Percentiles rank a stretch among this genome's conserved stretches.
Evolutionary conservation across 2,329 filamentous ascomycete genomes (phyloP).

Genomic region (Diplodia sapinea): DNA sequence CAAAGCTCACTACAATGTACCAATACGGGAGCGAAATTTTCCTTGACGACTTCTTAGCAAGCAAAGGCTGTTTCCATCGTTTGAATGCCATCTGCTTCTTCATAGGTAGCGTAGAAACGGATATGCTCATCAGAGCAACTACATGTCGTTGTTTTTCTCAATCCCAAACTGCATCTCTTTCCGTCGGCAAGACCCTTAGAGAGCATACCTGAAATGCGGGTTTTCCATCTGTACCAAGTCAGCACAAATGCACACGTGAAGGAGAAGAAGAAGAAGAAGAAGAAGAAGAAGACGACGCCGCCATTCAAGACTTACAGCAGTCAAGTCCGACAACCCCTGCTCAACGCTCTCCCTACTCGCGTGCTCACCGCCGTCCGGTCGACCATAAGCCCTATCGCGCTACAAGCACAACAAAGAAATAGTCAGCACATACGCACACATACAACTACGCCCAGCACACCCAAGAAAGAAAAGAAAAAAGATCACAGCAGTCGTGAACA

Average conservation of each 20-base stretch:
- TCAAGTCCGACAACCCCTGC: constrained; percentile 20
- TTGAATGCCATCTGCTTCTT: too few species aligned
- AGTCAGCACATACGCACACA: neutral
- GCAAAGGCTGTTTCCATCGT: too few species aligned
- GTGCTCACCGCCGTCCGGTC: neutral
- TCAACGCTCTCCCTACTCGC: neutral
- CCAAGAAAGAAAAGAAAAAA: neutral
- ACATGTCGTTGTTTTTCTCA: too few species aligned
- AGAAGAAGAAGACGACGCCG: too few species aligned
- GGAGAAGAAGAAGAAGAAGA: neutral
- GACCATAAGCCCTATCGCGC: neutral
- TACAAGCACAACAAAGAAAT: neutral
- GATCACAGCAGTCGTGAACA: neutral
- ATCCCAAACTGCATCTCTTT: neutral
- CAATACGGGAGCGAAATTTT: too few species aligned
- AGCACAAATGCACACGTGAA: neutral
- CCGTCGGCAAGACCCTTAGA: neutral
- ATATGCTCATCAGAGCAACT: neutral
- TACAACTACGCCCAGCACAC: too few species aligned
- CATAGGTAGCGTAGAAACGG: neutral
- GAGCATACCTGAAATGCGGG: constrained; percentile 9
- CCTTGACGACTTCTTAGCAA: too few species aligned
- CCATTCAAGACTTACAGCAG: neutral
- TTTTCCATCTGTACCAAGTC: neutral
- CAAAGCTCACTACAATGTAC: too few species aligned